phyloP scores from a whole-genome alignment of 140 eudicot genomes.

The Oenanthe javanica region DNA sequence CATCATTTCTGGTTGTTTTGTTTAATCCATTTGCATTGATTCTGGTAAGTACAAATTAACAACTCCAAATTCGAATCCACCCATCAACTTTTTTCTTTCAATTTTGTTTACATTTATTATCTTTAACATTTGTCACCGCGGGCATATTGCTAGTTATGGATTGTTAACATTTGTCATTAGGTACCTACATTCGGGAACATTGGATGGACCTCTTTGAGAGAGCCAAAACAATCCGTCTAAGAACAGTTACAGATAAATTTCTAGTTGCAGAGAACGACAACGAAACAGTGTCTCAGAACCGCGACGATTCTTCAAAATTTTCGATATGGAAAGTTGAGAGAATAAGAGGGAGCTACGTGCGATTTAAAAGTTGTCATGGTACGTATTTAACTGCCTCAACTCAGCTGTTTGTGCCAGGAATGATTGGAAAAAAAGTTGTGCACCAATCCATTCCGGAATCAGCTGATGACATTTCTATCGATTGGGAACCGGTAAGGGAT shows the following conservation, averaged over 20 bases:
- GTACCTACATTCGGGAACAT: neutral
- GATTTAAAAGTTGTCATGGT: slow-evolving; percentile 49
- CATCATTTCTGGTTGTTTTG: neutral
- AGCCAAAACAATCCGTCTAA: slow-evolving; percentile 46
- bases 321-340: slow-evolving; percentile 48
- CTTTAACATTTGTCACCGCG: neutral
- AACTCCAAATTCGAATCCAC: neutral
- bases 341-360: slow-evolving; percentile 26
- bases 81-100: neutral
- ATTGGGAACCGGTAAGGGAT: slow-evolving; percentile 61
- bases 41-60: neutral
- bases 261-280: slow-evolving; percentile 49
- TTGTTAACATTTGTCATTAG: neutral
- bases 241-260: slow-evolving; percentile 40
- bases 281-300: slow-evolving; percentile 33
- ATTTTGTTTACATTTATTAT: neutral
- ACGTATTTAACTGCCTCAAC: slow-evolving; percentile 55
- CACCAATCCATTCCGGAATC: slow-evolving; percentile 25
- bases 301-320: slow-evolving; percentile 32
- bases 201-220: slow-evolving; percentile 47
- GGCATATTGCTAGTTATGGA: too few relatives aligned
- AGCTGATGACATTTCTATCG: slow-evolving; percentile 32
- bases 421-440: slow-evolving; percentile 45
- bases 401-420: slow-evolving; percentile 39
- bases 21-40: neutral